phyloP scores from a whole-genome alignment of 306 rosid species.

The Lagenaria siceraria region DNA sequence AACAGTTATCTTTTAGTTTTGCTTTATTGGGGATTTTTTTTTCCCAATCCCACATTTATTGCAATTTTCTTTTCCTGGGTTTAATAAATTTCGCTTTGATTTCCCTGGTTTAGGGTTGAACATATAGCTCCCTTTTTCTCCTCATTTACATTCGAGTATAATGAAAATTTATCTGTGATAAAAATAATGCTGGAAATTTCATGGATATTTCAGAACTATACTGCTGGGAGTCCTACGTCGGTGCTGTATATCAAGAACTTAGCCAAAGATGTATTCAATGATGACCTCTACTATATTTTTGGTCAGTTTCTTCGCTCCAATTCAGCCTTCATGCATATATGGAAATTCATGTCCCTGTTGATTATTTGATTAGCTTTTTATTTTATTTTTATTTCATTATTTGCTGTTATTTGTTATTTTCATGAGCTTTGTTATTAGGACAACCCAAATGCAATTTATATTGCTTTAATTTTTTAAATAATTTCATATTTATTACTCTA shows the following conservation, averaged over 20 bases:
- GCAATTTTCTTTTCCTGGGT: not conserved
- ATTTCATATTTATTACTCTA: no score
- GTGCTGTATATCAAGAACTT: constrained; percentile 90
- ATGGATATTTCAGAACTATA: constrained; percentile 61
- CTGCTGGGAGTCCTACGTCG: constrained; percentile 71
- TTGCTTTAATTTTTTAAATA: no score
- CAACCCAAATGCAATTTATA: no score
- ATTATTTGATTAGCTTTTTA: not conserved
- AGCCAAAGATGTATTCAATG: constrained; percentile 71
- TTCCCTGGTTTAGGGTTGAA: not conserved
- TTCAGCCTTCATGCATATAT: not conserved
- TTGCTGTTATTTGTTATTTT: no score
- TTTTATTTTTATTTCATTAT: no score
- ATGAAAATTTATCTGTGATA: not conserved
- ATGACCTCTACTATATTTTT: constrained; percentile 71
- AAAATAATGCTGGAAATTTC: not conserved
- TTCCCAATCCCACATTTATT: not conserved
- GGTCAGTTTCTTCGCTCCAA: constrained; percentile 32
- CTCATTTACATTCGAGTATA: not conserved
- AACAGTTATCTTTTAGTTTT: not conserved
- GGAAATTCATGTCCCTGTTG: not conserved
- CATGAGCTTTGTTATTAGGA: no score
- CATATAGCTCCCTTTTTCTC: not conserved
- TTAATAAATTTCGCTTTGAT: not conserved
- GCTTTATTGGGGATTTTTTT: not conserved